Evolutionary conservation across 345 rosid genomes (phyloP).

Genomic region (Euphorbia peplus): DNA sequence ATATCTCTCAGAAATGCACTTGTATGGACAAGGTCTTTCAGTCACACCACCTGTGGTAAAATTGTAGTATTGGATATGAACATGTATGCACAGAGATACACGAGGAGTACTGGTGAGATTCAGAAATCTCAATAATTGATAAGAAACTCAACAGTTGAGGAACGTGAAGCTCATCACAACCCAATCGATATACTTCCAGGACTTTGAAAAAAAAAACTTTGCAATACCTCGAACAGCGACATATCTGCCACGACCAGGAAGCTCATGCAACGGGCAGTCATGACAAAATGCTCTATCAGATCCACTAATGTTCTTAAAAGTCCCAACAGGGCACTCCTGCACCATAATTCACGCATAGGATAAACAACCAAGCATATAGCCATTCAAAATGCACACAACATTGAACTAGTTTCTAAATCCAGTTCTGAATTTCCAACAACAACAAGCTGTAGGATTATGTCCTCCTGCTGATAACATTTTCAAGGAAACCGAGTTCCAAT

Average conservation of each 20-base stretch:
- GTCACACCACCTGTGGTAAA: conserved; percentile 69
- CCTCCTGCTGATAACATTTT: background rate
- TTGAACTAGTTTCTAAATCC: no score
- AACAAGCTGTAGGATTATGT: background rate
- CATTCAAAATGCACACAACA: background rate
- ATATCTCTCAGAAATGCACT: conserved; percentile 78
- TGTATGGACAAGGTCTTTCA: conserved; percentile 80
- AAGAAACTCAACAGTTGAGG: background rate
- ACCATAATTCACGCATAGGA: conserved; percentile 17
- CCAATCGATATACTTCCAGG: background rate
- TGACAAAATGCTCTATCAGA: conserved; percentile 63
- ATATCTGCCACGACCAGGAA: conserved; percentile 73
- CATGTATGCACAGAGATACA: background rate
- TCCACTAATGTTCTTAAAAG: conserved; percentile 80
- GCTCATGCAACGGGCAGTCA: conserved; percentile 56
- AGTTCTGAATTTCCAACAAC: background rate
- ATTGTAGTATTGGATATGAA: conserved; percentile 12
- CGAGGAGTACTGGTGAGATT: conserved; percentile 3
- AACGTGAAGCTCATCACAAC: background rate
- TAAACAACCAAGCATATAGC: background rate
- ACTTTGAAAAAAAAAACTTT: background rate
- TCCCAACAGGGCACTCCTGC: conserved; percentile 96
- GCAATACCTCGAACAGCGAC: conserved; percentile 57
- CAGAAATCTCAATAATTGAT: background rate
- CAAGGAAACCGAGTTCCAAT: background rate